Conservation (phyloP, 192 early-diverging fungal genomes). For the Rhizophagus sp. region DNA sequence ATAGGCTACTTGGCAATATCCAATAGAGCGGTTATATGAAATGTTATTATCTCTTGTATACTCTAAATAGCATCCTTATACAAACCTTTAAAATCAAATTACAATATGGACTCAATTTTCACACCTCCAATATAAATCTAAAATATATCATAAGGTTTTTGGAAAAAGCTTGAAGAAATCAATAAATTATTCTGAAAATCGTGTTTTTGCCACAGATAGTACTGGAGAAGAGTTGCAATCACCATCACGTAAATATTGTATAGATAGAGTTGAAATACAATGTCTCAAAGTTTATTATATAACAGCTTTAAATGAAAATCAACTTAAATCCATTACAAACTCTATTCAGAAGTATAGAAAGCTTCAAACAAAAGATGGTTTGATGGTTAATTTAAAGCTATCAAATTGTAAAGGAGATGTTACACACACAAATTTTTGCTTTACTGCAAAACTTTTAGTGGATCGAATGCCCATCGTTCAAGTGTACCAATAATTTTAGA, state of each 20-base stretch:
- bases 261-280: neutral
- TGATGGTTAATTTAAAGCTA: neutral
- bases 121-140: neutral
- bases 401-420: neutral
- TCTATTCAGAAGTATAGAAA: conserved; percentile 4
- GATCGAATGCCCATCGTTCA: neutral
- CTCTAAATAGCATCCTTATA: neutral
- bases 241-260: neutral
- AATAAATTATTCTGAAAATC: too few species aligned
- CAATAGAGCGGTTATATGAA: too few species aligned
- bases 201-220: neutral
- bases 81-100: neutral
- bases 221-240: neutral
- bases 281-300: neutral
- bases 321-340: neutral
- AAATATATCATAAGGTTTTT: neutral
- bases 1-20: too few species aligned
- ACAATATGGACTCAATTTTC: neutral
- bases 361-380: neutral
- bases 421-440: neutral
- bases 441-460: neutral
- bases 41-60: neutral
- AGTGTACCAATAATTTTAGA: neutral
- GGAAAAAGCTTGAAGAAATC: too few species aligned
- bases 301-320: neutral